Percentiles rank a stretch among this genome's conserved stretches.
Conservation (phyloP, 139 green algal genomes). For the Auxenochlorella pyrenoidosa region DNA sequence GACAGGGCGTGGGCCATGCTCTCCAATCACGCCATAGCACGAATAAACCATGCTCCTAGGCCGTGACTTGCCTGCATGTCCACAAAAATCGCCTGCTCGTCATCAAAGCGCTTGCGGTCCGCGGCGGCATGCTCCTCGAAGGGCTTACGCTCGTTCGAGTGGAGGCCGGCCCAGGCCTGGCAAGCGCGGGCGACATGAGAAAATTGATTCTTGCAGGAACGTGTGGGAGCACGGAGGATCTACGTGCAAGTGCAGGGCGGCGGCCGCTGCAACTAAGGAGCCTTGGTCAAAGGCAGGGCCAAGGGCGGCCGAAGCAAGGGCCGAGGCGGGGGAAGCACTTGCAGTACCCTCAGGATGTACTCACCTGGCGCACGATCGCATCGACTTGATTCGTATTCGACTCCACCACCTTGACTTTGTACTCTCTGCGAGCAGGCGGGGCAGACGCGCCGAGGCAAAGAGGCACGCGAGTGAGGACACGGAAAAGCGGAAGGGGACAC, state of each 20-base stretch:
- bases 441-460: neutral
- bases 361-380: neutral
- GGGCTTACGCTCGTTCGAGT: neutral
- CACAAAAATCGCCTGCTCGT: conserved; percentile 20
- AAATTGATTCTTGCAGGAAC: no score
- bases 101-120: conserved; percentile 30
- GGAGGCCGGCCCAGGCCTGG: conserved; percentile 7
- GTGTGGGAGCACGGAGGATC: no score
- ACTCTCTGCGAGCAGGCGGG: conserved; percentile 5
- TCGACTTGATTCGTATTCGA: neutral
- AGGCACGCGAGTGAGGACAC: neutral
- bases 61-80: conserved; percentile 42
- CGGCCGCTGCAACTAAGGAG: no score
- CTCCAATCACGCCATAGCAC: neutral
- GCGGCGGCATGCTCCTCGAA: conserved; percentile 20
- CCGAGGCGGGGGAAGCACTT: neutral
- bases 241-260: no score
- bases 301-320: neutral
- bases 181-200: neutral
- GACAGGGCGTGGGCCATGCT: neutral
- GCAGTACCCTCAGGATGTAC: no score
- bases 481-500: neutral
- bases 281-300: neutral
- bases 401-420: neutral
- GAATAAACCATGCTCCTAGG: neutral